Percentiles rank a stretch among this genome's conserved stretches.
These are phyloP conservation scores for Coemansia sp. DNA, from an alignment of 192 early-diverging fungal genomes.

Conservation along the genomic window DNA sequence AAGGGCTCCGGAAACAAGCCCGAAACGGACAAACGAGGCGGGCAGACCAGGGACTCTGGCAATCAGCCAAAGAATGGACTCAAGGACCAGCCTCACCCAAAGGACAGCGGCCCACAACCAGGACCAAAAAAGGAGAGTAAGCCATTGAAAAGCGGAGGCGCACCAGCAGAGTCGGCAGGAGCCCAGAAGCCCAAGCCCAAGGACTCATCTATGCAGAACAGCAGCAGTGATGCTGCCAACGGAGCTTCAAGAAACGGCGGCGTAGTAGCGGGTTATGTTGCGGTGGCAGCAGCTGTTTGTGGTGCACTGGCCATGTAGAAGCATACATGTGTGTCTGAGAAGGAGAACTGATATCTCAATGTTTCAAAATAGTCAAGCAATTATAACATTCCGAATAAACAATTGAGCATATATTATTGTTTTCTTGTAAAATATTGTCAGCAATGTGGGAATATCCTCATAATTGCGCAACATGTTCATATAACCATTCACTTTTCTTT, in stretches of 20 bases:
- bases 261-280: constrained; percentile 12
- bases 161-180: neutral
- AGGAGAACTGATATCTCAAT: too few relatives aligned
- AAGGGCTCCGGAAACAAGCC: constrained; percentile 32
- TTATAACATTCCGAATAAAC: too few relatives aligned
- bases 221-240: constrained; percentile 3
- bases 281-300: constrained; percentile 17
- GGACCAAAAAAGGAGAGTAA: constrained; percentile 17
- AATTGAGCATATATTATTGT: too few relatives aligned
- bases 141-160: constrained; percentile 11
- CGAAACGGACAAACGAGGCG: constrained; percentile 16
- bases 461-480: neutral
- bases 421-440: too few relatives aligned
- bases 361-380: too few relatives aligned
- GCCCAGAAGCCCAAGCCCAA: constrained; percentile 18
- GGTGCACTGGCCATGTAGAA: neutral
- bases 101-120: neutral
- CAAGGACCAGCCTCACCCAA: constrained; percentile 4
- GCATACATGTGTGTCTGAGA: too few relatives aligned
- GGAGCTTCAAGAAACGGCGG: neutral
- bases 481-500: too few relatives aligned
- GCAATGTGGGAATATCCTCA: neutral
- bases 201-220: neutral
- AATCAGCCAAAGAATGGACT: neutral
- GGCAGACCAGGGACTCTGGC: neutral